Base-by-base conservation (phyloP, 768 basidiomycete genomes). In the Lanmaoa pseudosensibilis region DNA sequence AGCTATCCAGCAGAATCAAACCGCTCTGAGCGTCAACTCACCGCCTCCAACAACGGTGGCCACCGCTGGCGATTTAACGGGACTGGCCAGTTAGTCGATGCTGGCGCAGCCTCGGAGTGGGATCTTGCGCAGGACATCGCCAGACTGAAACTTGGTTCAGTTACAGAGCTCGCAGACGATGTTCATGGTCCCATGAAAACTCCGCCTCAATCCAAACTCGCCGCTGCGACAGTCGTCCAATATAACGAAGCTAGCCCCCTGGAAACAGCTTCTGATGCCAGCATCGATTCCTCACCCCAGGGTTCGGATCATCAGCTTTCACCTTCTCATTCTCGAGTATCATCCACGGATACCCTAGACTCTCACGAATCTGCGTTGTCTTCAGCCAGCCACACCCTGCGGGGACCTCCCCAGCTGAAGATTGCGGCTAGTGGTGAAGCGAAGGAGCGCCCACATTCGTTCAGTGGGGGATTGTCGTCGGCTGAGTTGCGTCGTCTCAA, bases 361-460 rank as follows among this genome's bases (percentile, higher is more conserved):
- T 82, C 83, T 54, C 86, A 83, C 57, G 81, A 80, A 54, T 84
- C 85, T 49, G 73, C 64, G 18, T 67, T 76, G 51, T 84, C 83
- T 52, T 75, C 75, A 46, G 76, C 75, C 44, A 83, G 82, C 63
- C 84, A 84, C 68, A 80, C 81, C 32, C 73, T 87, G 64, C 77
- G 85, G 53, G 79, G 75, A 34, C 78, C 77, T 55, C 76, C 78
- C 50, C 77, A 83, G 56, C 72, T 84, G 62, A 87, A 86, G 71
- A 73, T 78, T 39, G 77, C 75, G 37, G 73, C 78, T 44, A 61
- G 77, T 52, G 73, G 73, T 52, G 88, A 90, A 67, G 75, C 83
- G 46, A 87, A 88, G 69, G 90, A 89, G 67, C 82, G 89, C 52
- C 89, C 89, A 16, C 89, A 88, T 67, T 91, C 89, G 0, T 91